Evolutionary conservation across 441 rosid genomes (phyloP), one percentile per base, ranked within the genome.

Genomic region (Eutrema salsugineum): DNA sequence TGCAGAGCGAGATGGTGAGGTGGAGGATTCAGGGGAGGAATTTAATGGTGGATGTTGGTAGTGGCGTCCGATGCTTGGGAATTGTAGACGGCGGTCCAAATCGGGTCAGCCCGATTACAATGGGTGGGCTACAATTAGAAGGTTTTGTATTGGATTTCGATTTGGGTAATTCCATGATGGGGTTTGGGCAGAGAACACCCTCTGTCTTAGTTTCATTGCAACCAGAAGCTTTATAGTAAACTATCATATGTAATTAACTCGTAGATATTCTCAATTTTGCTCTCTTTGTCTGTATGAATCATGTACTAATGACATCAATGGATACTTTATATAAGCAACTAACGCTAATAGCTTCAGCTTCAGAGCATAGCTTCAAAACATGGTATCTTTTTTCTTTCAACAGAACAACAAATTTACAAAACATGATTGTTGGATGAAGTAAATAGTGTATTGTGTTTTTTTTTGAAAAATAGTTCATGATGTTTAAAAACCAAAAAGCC

Each of bases 1-100:
- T 94, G 86, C 97, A 91, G 71, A 87, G 94, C 70, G 91, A 91
- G 86, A 83, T 91, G 96, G 88, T 87, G 67, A 84, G 81, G 81
- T 94, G 97, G 98, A 84, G 82, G 71, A 63, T 91, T 11, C 57
- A 71, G n/a, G 91, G 88, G 42, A 59, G 66, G 64, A 90, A 90
- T 73, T 78, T 84, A 12, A 71, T 88, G 94, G 96, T 86, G 81
- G 59, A 53, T 28, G 83, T 81, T 54, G 80, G 72, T 11, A 76
- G 80, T 44, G 82, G 79, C 42, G 82, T 80, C 22, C 73, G 78
- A 79, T 84, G 98, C 66, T 67, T 85, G 68, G 98, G 96, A 16
- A 60, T 91, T 49, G 17, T 89, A 39, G 90, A 93, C 38, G 94
- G 94, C 33, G 97, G 94, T 2, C 12, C 63, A 32, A 81, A 12